Base-by-base conservation (phyloP, 208 protist species). In the Acanthamoeba rhysodes region DNA sequence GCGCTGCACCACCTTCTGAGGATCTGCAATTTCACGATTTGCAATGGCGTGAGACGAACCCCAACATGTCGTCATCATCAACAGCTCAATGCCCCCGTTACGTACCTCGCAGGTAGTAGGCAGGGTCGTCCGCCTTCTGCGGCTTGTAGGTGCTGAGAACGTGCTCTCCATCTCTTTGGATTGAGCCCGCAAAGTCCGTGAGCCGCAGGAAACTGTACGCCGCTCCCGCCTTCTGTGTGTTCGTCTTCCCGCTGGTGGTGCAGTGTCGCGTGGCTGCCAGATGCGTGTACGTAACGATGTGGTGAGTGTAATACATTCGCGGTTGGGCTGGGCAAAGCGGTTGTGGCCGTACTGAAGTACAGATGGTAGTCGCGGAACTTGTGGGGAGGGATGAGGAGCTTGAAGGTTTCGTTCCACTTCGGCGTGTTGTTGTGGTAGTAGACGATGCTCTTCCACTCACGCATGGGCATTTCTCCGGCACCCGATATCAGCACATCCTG, bases 351-450 rank as follows among this genome's bases (percentile, higher is more conserved):
- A 68, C 64, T 34, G 27, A 93, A 93, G 87, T 55, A 74, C 4
- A 96, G 22, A 70, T 96, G 94, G 18, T 84, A 72, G 32, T 96
- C 82, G 34, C 84, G 55, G 14, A 95, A 91, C 22, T 95, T 72
- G 27, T 14, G 32, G n/a, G 94, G 27, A 27, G 80, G 84, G 76
- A 96, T 55, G 57, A 90, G 90, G 22, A 96, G 24, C 64, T 85
- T 78, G 32, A 96, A 27, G 2, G 84, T 95, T 48, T 96, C 95
- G 24, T 87, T 37, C 95, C 95, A 96, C 53, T 72, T 64, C 27
- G 95, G 95, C 24, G 95, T 84, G 80, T 96, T 96, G 24, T 32
- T 82, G 37, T 96, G 95, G 72, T 96, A 95, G 24, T 93, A 95
- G 50, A 96, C 93, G 41, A 95, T 66, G 32, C 94, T 95, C 70